Percentiles rank a stretch among this genome's conserved stretches.
Evolutionary conservation across 805 yeast genomes (phyloP).

Genomic region (Yamadazyma philogaea): DNA sequence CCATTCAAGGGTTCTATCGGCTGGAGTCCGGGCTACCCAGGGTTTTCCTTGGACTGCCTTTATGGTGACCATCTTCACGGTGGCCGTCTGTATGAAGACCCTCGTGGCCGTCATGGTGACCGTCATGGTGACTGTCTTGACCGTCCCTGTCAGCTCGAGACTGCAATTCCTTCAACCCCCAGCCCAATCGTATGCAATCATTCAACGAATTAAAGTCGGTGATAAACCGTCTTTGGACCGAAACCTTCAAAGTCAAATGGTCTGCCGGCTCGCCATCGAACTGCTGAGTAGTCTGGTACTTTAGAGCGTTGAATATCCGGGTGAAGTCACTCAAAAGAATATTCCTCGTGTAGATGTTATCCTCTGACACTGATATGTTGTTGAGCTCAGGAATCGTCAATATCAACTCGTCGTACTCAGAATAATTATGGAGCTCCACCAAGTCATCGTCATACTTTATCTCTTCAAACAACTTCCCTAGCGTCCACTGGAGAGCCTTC

Average conservation of each 20-base stretch:
- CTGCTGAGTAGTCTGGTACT: constrained; percentile 11
- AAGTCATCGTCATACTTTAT: constrained; percentile 28
- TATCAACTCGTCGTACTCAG: constrained; percentile 25
- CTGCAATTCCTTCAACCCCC: constrained; percentile 12
- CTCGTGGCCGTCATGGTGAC: neutral
- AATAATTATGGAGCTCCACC: constrained; percentile 22
- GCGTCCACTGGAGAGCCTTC: constrained; percentile 16
- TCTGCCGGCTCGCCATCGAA: neutral
- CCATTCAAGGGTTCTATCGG: no score
- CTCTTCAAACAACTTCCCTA: constrained; percentile 24
- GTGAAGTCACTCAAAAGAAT: constrained; percentile 26
- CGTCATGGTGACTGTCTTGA: neutral
- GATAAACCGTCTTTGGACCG: constrained; percentile 24
- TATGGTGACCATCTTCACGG: no score
- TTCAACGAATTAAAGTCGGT: constrained; percentile 24
- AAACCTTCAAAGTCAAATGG: constrained; percentile 21
- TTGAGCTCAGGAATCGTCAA: constrained; percentile 28
- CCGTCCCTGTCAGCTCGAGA: neutral
- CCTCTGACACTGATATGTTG: constrained; percentile 28
- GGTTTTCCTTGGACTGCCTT: no score
- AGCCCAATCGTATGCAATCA: constrained; percentile 18
- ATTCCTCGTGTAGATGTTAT: constrained; percentile 25
- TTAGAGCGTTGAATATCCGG: constrained; percentile 20
- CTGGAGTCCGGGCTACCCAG: no score
- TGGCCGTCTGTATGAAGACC: neutral